Evolutionary conservation across 116 monocot genomes (phyloP), one percentile per base, ranked within the genome.

Genomic region (Iris pallida): DNA sequence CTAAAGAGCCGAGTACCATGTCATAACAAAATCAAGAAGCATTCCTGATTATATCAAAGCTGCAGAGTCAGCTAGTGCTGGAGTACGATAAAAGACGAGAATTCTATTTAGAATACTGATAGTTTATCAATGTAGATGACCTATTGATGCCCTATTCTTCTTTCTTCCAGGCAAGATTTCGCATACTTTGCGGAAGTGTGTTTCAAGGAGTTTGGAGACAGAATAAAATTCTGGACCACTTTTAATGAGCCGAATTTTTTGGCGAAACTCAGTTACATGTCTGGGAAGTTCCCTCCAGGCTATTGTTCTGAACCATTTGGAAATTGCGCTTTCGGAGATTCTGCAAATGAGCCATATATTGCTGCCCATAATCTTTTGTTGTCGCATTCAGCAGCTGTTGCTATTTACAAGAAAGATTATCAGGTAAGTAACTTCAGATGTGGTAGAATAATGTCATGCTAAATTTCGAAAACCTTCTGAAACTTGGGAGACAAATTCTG

Each of bases 201-300:
- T 47, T 89, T 89, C 67, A 65, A 69, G 47, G 65, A 45, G 52
- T 89, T 89, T 70, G 89, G 89, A 11, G 82, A 89, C 41, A 73
- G 80, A 72, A 82, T 89, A 41, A 89, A 77, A 63, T 72, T 61
- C n/a, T 89, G 89, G 89, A 82, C 40, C 41, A 89, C 89, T 66
- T 69, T 89, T 11, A 89, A 85, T 62, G 89, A 89, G 62, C 79
- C 85, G 56, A 89, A 89, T 45, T 7, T 78, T 15, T 8, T 78
- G 53, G 17, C 58, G 7, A 78, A 63, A 55, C 16, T 48, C 19
- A n/a, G 61, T 44, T 89, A 89, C 70, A 59, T 69, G 8, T 16
- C 0, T 7, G 89, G 89, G 16, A 14, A 2, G 4, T 69, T 64
- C 43, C 89, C 89, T 46, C 89, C 85, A n/a, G 9, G 61, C 12